Conservation (phyloP, 139 green algal genomes). For the Tetraselmis striata region DNA sequence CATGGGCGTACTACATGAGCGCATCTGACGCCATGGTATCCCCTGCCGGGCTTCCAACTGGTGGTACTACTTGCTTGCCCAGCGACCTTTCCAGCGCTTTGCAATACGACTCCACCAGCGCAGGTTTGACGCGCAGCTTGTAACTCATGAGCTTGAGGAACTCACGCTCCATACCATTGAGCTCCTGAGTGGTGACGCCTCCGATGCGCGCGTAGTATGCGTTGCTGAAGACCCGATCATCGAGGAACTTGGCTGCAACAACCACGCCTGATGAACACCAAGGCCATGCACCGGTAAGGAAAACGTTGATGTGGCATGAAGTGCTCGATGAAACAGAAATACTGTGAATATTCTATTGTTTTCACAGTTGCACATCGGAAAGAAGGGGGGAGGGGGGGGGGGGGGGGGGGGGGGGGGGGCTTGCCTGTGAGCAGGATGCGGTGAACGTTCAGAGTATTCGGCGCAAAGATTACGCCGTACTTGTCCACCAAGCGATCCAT, state of each 20-base stretch:
- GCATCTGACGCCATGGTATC: not conserved
- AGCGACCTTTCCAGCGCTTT: not conserved
- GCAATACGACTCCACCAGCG: not conserved
- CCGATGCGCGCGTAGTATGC: constrained; percentile 10
- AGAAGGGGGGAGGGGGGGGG: too few species aligned
- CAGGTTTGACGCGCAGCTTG: not conserved
- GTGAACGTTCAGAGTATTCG: constrained; percentile 1
- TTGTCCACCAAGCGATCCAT: constrained; percentile 2
- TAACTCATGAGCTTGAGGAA: not conserved
- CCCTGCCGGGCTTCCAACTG: too few species aligned
- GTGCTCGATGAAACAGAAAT: too few species aligned
- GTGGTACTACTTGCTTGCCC: not conserved
- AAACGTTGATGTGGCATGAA: too few species aligned
- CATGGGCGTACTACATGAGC: not conserved
- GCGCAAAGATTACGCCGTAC: not conserved
- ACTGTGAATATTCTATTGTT: too few species aligned
- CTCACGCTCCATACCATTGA: constrained; percentile 12
- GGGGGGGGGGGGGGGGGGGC: too few species aligned
- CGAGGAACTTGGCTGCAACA: constrained; percentile 8
- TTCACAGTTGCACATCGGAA: too few species aligned
- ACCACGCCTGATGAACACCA: not conserved
- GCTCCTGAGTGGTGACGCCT: constrained; percentile 7
- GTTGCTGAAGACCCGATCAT: constrained; percentile 6
- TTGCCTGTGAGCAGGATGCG: not conserved
- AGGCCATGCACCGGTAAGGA: too few species aligned